phyloP scores from a whole-genome alignment of 208 protist genomes.

The Leishmania braziliensis region DNA sequence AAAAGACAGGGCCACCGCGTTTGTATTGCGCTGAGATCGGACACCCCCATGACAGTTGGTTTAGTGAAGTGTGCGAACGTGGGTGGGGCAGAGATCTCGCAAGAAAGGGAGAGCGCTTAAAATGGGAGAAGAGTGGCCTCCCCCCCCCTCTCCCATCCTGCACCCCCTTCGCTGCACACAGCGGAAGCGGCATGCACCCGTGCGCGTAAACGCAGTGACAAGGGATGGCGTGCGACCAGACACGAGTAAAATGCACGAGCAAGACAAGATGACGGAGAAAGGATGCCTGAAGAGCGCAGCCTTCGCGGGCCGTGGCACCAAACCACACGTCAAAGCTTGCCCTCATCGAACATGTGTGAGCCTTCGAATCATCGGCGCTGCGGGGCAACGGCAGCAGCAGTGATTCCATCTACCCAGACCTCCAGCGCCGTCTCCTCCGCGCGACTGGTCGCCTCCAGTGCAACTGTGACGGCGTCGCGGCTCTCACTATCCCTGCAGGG shows the following conservation, averaged over 20 bases:
- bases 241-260: neutral
- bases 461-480: neutral
- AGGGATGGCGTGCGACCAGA: neutral
- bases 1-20: neutral
- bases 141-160: neutral
- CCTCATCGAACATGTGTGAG: neutral
- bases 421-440: conserved; percentile 34
- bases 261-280: neutral
- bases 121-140: neutral
- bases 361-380: neutral
- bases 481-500: neutral
- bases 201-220: neutral
- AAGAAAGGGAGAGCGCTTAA: neutral
- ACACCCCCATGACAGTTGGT: neutral
- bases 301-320: neutral
- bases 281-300: neutral
- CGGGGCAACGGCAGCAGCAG: conserved; percentile 10
- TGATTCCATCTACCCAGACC: conserved; percentile 38
- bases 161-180: neutral
- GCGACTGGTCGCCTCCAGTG: neutral
- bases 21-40: neutral
- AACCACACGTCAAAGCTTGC: neutral
- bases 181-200: neutral
- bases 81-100: neutral
- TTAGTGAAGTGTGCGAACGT: too few species aligned